phyloP scores from a whole-genome alignment of 1,139 yeast genomes.

The Yamadazyma atmosphaerica region DNA sequence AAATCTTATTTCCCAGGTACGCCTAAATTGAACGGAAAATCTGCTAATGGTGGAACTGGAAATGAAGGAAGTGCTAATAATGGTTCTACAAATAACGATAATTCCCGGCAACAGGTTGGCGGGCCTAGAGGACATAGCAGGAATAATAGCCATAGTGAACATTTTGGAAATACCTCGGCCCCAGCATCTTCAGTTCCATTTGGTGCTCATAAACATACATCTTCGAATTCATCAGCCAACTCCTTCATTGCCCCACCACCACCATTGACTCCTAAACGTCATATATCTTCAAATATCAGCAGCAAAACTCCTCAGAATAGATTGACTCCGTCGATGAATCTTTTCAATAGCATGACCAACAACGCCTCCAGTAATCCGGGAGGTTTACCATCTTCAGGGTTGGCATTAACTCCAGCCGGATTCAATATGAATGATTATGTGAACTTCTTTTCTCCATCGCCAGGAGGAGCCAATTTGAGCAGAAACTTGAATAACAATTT shows the following conservation, averaged over 20 bases:
- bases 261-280: slow-evolving; percentile 48
- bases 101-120: neutral
- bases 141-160: slow-evolving; percentile 2
- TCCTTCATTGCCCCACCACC: slow-evolving; percentile 44
- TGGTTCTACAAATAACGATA: neutral
- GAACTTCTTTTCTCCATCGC: slow-evolving; percentile 75
- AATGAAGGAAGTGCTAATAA: neutral
- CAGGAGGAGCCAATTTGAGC: slow-evolving; percentile 40
- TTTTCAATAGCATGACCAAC: slow-evolving; percentile 22
- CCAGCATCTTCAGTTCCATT: slow-evolving; percentile 18
- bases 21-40: slow-evolving; percentile 21
- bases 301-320: slow-evolving; percentile 47
- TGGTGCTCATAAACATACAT: slow-evolving; percentile 15
- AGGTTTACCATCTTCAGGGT: slow-evolving; percentile 45
- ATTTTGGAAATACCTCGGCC: slow-evolving; percentile 11
- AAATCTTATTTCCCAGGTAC: slow-evolving; percentile 38
- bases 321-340: slow-evolving; percentile 43
- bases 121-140: slow-evolving; percentile 3
- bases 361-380: slow-evolving; percentile 13
- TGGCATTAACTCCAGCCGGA: slow-evolving; percentile 61
- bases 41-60: neutral
- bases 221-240: slow-evolving; percentile 18
- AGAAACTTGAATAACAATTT: slow-evolving; percentile 23
- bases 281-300: slow-evolving; percentile 18
- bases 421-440: slow-evolving; percentile 84